These are phyloP conservation scores for Zostera marina DNA, from an alignment of 116 monocot species.

Conservation along the genomic window DNA sequence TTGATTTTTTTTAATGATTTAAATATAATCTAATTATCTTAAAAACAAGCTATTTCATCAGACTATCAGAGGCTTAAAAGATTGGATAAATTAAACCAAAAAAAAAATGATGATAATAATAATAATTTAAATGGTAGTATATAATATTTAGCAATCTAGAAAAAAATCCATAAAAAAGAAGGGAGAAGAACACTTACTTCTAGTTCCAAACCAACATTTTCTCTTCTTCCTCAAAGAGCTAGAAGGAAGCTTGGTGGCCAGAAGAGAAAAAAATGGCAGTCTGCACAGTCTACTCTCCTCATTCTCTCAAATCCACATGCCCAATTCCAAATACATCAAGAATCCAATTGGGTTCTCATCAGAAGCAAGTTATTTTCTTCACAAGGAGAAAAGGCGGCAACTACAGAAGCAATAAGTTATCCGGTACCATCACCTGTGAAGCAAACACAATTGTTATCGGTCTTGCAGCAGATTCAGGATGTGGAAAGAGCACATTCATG, in stretches of 20 bases:
- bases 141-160: no score
- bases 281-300: slow-evolving; percentile 32
- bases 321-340: slow-evolving; percentile 7
- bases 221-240: background rate
- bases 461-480: slow-evolving; percentile 82
- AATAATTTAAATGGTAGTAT: no score
- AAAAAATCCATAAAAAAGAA: slow-evolving; percentile 1
- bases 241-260: background rate
- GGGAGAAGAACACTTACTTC: background rate
- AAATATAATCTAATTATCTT: background rate
- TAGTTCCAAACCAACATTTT: background rate
- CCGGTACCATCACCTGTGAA: slow-evolving; percentile 32
- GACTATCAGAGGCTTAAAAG: no score
- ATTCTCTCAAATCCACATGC: slow-evolving; percentile 32
- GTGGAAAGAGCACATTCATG: slow-evolving; percentile 98
- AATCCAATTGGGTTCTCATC: slow-evolving; percentile 26
- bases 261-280: slow-evolving; percentile 35
- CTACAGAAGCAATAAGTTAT: slow-evolving; percentile 3
- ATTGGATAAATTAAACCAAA: no score
- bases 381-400: slow-evolving; percentile 5
- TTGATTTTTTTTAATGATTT: background rate
- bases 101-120: no score
- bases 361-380: slow-evolving; percentile 36
- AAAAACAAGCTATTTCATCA: no score
- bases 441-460: slow-evolving; percentile 66